Base-by-base conservation (phyloP, 495 filamentous ascomycete species). In the Tuber aestivum region DNA sequence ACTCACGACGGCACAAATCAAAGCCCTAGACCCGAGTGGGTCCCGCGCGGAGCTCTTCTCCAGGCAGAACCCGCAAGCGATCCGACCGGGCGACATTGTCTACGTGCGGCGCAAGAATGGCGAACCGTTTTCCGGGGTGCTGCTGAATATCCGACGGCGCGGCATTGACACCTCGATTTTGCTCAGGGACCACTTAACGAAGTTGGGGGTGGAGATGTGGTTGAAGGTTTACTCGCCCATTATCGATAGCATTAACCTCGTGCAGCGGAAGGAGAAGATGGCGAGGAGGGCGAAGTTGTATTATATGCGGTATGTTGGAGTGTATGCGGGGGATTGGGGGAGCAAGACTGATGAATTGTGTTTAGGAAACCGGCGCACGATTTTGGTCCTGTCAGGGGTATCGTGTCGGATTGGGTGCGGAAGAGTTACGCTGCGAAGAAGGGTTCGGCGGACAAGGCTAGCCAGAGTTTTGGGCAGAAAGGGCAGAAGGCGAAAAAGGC, bases 201-300 rank as follows among this genome's bases (percentile, higher is more conserved):
- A 91, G 73, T 89, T 95, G 9, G 92, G 93, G 70, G 94, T 97
- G n/a, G 95, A 99, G 89, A 94, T 97, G 93, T 97, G 93, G 89
- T 93, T 91, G 83, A 99, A 98, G 88, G 86, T 97, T 71, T 98
- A 93, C 86, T 91, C 88, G 78, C 94, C 94, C 76, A 93, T 92
- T 83, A 91, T 98, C 71, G 88, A 92, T 81, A 92, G 92, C 75
- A 92, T 99, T 81, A 96, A 99, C 86, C 91, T 99, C 78, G 92
- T 98, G 84, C 91, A 97, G 89, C 87, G 94, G 72, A 87, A 87
- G 73, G 86, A 87, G 84, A 94, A 92, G 90, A 89, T 93, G 84
- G 92, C 93, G 74, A 91, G 95, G 83, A 90, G 96, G 82, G 95
- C 95, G 35, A 87, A 93, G 77, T 87, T 98, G 83, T 97, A 92